These are phyloP conservation scores for Tubosaeta brunneosetosa DNA, from an alignment of 768 basidiomycete species.

Conservation along the genomic window DNA sequence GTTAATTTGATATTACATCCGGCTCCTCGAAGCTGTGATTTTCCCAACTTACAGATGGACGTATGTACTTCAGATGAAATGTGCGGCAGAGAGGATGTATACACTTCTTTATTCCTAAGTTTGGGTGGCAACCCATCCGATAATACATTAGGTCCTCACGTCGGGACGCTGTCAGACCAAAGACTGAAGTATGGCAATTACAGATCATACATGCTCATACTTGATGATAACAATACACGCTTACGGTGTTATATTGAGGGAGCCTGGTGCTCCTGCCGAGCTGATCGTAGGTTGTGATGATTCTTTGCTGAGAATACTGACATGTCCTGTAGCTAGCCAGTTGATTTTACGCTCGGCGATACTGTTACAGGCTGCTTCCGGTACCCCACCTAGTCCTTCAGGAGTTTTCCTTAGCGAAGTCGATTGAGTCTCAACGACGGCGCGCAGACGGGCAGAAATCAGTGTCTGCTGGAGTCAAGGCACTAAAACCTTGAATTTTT, in stretches of 20 bases:
- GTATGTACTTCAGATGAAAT: conserved; percentile 69
- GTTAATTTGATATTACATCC: neutral
- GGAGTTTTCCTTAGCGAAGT: conserved; percentile 28
- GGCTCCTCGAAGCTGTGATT: conserved; percentile 65
- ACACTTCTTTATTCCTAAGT: neutral
- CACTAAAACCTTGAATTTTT: conserved; percentile 39
- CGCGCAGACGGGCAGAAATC: conserved; percentile 44
- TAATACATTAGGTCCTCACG: conserved; percentile 76
- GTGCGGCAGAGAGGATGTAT: conserved; percentile 50
- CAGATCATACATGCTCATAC: no score
- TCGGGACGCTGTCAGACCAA: conserved; percentile 77
- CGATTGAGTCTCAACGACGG: conserved; percentile 44
- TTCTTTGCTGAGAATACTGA: neutral
- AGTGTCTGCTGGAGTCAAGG: conserved; percentile 48
- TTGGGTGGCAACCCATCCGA: conserved; percentile 80
- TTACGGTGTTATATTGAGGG: conserved; percentile 21
- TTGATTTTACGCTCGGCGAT: conserved; percentile 25
- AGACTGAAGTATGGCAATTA: conserved; percentile 70
- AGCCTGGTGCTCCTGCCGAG: neutral
- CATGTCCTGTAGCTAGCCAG: conserved; percentile 14
- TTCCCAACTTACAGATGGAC: conserved; percentile 74
- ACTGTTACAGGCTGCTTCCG: conserved; percentile 33
- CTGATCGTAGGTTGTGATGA: conserved; percentile 9
- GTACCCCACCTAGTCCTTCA: conserved; percentile 26
- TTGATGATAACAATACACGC: conserved; percentile 3